phyloP scores from a whole-genome alignment of 2,329 filamentous ascomycete genomes.

The Sphaerostilbella broomeana region DNA sequence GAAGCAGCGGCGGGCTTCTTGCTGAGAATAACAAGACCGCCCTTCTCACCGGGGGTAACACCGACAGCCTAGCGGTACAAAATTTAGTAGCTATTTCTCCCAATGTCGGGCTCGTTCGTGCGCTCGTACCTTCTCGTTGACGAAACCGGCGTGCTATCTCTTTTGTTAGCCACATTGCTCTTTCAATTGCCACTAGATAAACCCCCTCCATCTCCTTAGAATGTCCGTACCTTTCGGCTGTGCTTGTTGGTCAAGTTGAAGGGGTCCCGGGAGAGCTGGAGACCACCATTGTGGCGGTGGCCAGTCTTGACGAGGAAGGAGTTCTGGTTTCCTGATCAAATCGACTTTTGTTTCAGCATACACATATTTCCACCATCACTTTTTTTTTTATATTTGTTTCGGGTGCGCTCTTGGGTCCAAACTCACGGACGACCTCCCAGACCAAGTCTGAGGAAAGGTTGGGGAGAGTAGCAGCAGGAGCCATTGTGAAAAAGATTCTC shows the following conservation, averaged over 20 bases:
- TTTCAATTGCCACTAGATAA: not conserved
- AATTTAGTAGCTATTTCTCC: slow-evolving; percentile 16
- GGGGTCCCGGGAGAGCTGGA: slow-evolving; percentile 89
- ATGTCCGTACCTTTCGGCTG: slow-evolving; percentile 67
- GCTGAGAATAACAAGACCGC: slow-evolving; percentile 71
- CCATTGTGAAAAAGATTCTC: slow-evolving; percentile 44
- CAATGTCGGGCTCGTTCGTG: slow-evolving; percentile 3
- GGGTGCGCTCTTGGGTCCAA: no score
- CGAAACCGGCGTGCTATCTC: slow-evolving; percentile 76
- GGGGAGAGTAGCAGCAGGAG: slow-evolving; percentile 47
- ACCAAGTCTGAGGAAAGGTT: slow-evolving; percentile 86
- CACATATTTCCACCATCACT: not conserved
- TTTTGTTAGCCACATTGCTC: slow-evolving; percentile 35
- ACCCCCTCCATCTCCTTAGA: not conserved
- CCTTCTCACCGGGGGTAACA: slow-evolving; percentile 67
- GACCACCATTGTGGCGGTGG: slow-evolving; percentile 63
- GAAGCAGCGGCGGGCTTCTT: slow-evolving; percentile 72
- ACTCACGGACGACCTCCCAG: slow-evolving; percentile 94
- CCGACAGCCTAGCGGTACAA: slow-evolving; percentile 63
- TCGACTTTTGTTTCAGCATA: slow-evolving; percentile 18
- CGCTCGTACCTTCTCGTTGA: slow-evolving; percentile 76
- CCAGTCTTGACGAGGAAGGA: slow-evolving; percentile 87
- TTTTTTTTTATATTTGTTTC: not conserved
- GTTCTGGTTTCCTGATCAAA: slow-evolving; percentile 68
- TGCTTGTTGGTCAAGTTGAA: slow-evolving; percentile 90